phyloP scores from a whole-genome alignment of 164 flowering plant species.

The Protea cynaroides region DNA sequence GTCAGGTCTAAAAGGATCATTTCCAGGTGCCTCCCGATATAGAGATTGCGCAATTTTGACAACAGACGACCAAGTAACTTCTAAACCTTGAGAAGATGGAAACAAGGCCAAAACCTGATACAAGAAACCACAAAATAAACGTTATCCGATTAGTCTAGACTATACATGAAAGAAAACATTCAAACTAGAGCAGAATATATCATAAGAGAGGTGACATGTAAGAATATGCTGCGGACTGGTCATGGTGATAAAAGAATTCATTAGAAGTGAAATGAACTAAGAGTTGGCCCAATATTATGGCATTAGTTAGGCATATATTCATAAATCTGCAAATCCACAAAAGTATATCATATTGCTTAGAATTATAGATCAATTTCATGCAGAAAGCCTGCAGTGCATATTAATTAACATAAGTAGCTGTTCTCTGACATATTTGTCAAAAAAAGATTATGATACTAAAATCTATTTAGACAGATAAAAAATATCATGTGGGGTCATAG shows the following conservation, averaged over 20 bases:
- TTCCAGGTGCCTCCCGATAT: conserved; percentile 93
- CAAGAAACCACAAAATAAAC: conserved; percentile 5
- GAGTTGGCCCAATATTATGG: too few species aligned
- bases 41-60: conserved; percentile 92
- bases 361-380: neutral
- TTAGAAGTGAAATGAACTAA: neutral
- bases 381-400: neutral
- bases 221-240: neutral
- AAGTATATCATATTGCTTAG: neutral
- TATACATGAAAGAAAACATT: neutral
- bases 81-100: conserved; percentile 88
- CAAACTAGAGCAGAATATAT: neutral
- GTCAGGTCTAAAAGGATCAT: conserved; percentile 92
- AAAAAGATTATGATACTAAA: neutral
- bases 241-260: neutral
- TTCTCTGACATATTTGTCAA: neutral
- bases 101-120: conserved; percentile 69
- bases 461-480: neutral
- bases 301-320: neutral
- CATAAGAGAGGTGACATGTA: too few species aligned
- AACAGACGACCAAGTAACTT: conserved; percentile 88
- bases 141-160: neutral
- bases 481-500: neutral
- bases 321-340: neutral
- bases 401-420: neutral